Percentiles rank a stretch among this genome's conserved stretches.
phyloP scores from a whole-genome alignment of 225 moss, liverwort and hornwort species.

The Physcomitrellopsis africana region DNA sequence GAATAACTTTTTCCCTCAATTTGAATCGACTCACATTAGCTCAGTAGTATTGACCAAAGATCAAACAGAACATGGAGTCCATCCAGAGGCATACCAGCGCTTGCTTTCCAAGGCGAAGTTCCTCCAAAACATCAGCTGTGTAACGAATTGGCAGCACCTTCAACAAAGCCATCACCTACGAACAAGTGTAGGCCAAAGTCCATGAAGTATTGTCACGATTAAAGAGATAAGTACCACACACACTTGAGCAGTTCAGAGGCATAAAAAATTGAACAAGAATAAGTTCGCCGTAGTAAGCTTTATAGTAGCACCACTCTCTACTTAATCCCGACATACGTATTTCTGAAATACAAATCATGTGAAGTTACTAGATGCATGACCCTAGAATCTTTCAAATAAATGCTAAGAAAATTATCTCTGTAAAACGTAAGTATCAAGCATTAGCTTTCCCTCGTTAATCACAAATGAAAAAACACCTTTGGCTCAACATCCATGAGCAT shows the following conservation, averaged over 20 bases:
- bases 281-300: neutral
- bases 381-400: neutral
- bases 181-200: neutral
- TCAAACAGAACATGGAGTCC: neutral
- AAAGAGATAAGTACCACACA: neutral
- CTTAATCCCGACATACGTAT: neutral
- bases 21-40: neutral
- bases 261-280: neutral
- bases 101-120: conserved; percentile 94
- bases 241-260: conserved; percentile 11
- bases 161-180: conserved; percentile 68
- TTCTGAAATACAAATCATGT: neutral
- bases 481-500: conserved; percentile 94
- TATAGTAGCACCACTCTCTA: neutral
- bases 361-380: neutral
- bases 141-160: conserved; percentile 87
- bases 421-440: conserved; percentile 8
- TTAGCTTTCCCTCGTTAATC: neutral
- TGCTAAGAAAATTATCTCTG: neutral
- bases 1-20: neutral
- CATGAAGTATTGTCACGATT: conserved; percentile 8
- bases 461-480: conserved; percentile 56
- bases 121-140: conserved; percentile 92
- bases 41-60: neutral
- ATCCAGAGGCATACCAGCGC: conserved; percentile 62